These are phyloP conservation scores for Pyricularia grisea DNA, from an alignment of 2,329 filamentous ascomycete genomes.

Conservation along the genomic window DNA sequence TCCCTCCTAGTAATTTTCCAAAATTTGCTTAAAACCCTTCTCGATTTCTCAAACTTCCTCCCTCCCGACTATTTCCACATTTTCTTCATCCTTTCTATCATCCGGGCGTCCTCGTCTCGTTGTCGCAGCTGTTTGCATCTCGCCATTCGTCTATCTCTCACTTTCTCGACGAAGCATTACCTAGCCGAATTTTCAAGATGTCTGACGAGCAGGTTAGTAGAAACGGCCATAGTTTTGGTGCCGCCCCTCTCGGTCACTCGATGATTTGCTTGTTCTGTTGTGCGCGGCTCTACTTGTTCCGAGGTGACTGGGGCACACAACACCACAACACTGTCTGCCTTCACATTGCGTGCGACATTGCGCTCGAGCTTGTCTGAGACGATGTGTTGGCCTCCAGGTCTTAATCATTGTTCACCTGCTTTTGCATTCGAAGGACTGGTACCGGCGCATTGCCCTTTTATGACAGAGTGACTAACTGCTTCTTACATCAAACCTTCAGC, in stretches of 20 bases:
- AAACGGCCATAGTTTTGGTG: neutral
- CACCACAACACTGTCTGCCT: neutral
- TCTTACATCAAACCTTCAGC: conserved; percentile 27
- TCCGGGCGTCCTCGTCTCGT: neutral
- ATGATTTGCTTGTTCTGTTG: neutral
- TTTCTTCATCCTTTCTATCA: neutral
- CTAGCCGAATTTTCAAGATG: conserved; percentile 4
- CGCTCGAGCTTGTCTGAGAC: neutral
- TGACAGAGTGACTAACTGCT: neutral
- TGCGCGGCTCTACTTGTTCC: neutral
- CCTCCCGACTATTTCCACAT: conserved; percentile 1
- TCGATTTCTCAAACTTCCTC: neutral
- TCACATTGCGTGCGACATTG: neutral
- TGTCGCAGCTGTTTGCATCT: conserved; percentile 1
- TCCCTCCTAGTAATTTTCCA: conserved; percentile 5
- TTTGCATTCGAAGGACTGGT: neutral
- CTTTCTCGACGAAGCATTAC: conserved; percentile 2
- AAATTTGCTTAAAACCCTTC: conserved; percentile 6
- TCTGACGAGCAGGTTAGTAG: conserved; percentile 5
- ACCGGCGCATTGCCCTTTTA: neutral
- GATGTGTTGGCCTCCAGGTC: neutral
- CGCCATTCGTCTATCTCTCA: conserved; percentile 1
- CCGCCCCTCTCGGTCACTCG: neutral
- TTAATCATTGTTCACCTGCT: neutral
- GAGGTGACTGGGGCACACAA: neutral